Base-by-base conservation (phyloP, 192 early-diverging fungal species). In the Dispira parvispora region DNA sequence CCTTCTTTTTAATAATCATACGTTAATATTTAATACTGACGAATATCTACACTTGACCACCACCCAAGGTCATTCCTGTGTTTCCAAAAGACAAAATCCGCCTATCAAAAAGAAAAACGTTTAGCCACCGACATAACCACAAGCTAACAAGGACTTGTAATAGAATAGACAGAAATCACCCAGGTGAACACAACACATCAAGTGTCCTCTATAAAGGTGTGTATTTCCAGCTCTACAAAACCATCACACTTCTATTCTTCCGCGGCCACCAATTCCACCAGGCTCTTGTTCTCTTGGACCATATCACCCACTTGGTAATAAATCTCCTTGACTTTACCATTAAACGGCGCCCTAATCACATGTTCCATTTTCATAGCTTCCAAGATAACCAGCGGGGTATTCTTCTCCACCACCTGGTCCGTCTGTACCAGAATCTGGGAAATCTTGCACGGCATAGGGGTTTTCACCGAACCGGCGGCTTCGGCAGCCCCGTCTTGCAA, bases 341-440 rank as follows among this genome's bases (percentile, higher is more conserved):
- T 72, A 38, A 73, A 58, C 5, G 91, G 92, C 1, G 90, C 84
- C 67, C 82, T 84, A 63, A 97, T 87, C 50, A 90, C 80, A 63
- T 96, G 92, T 80, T 98, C 94, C 94, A 98, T 98, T 80, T 98
- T 98, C 94, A 98, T 98, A 20, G 94, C 94, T 67, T 98, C 94
- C 38, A 98, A 74, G 38, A 98, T 78, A 3, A 95, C 72, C 38
- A 98, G 69, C 44, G 83, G 79, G 52, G 83, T 77, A 45, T 87
- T 91, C 70, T 90, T 88, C 52, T 80, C 79, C 11, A 98, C 88
- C 43, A 75, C 75, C 38, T 88, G 82, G 16, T 92, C 94, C 23
- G 81, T 69, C 61, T 83, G 75, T 2, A 89, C 81, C 47, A 80
- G 68, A 0, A 96, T 81, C 70, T 87, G 86, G 21, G 91, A 87